Evolutionary conservation across 2,329 filamentous ascomycete genomes (phyloP), one percentile per base, ranked within the genome.

Genomic region (Dendrostoma leiphaemia): DNA sequence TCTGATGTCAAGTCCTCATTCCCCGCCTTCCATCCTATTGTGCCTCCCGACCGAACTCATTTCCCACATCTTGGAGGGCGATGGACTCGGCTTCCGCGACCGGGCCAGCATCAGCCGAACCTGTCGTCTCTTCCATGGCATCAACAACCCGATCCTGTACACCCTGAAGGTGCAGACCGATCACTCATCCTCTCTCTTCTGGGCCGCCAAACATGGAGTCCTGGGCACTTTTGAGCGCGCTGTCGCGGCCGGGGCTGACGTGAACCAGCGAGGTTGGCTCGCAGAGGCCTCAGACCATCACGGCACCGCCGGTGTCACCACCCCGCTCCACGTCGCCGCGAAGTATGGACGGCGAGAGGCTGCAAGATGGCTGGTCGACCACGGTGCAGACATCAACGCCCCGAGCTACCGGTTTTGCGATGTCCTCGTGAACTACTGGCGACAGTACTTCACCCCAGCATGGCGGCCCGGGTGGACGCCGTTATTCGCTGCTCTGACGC

Each of bases 321-420:
- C 59, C 28, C 54, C 61, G 29, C 59, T 64, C 10, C 59, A 64
- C 31, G 53, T 62, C 2, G 60, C 61, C 12, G 62, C 59, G 17
- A 62, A 62, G 50, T 58, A 58, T 21, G 61, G 60, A 38, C 61
- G 61, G 37, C 57, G 53, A 8, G 60, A 64, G 4, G 54, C 57
- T 21, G 61, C 61, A 17, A 52, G 57, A 12, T 62, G 61, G 59
- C 49, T 64, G 26, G 48, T 64, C 13, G 70, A 70, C 40, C 73
- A 77, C 29, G 75, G 74, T 7, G 80, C 78, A 6, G 71, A 81
- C 59, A 74, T 79, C 15, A 80, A 82, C 56, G 64, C 76, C 19
- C 51, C 51, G 1, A 60, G 58, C 6, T 59, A 54, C 41, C 48
- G 52, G 4, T 54, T 61, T 13, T 62, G 61, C 58, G 60, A 59